Base-by-base conservation (phyloP, 257 asterid species). In the Jacaranda copaia region DNA sequence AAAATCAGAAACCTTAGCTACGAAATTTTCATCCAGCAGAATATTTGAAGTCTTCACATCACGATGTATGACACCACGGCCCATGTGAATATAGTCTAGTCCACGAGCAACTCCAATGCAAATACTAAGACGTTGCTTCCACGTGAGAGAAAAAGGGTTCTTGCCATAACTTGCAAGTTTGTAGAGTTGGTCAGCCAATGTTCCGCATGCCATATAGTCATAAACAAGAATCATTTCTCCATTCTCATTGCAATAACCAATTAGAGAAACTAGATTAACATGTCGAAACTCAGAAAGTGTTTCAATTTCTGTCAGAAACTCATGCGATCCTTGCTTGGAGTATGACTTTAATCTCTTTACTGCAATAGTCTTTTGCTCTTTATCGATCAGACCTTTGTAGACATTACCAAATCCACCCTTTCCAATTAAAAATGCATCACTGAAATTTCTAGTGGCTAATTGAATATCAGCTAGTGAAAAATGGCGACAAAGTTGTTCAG, bases 41-140 rank as follows among this genome's bases (percentile, higher is more conserved):
- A 88, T 87, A 82, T 88, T 88, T 32, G 93, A 83, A 77, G 79
- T 70, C 80, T 88, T 87, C 43, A 85, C 83, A 68, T 89, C 91
- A 35, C 87, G 82, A 65, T 85, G 91, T 82, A 89, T 87, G 56
- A 89, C 74, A 68, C 84, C 72, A 40, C 57, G 76, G 38, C 83
- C 82, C 10, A 82, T 73, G 79, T 89, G 94, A 73, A 87, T 86
- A 72, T 81, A 86, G 62, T 89, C 87, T 38, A 87, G 77, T 19
- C 92, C 92, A 4, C 82, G 82, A 68, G 79, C 91, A 68, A 85
- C 88, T 45, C 94, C 94, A 56, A 89, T 77, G 70, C 84, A 82
- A 68, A 89, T 86, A 76, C 65, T 72, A 13, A 87, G 89, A 74
- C 83, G 77, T 64, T 72, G 81, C 65, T 83, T 84, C 94, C 91